Conservation (phyloP, 495 filamentous ascomycete species). For the Penicillium herquei region DNA sequence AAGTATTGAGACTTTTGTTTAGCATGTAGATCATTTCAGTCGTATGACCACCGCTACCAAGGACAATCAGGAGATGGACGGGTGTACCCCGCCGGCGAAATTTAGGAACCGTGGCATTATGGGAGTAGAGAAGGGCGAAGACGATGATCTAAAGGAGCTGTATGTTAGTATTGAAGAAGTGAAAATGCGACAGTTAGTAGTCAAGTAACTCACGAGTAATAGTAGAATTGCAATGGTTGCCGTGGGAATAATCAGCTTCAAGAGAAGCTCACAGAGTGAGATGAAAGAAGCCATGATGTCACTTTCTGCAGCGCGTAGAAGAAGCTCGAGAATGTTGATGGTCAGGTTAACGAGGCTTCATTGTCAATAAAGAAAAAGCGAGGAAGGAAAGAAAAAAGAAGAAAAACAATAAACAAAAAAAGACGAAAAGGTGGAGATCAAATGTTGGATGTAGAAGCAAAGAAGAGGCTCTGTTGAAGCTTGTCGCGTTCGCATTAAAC, state of each 20-base stretch:
- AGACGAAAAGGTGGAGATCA: background rate
- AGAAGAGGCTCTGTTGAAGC: background rate
- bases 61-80: constrained; percentile 74
- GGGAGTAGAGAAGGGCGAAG: constrained; percentile 29
- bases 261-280: constrained; percentile 4
- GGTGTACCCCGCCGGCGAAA: constrained; percentile 32
- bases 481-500: constrained; percentile 14
- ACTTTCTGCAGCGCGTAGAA: constrained; percentile 1
- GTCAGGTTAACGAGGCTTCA: background rate
- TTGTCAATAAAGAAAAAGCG: background rate
- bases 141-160: constrained; percentile 22
- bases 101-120: constrained; percentile 32
- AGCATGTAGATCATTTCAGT: constrained; percentile 89
- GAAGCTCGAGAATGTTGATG: background rate
- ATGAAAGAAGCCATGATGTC: constrained; percentile 21
- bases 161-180: constrained; percentile 5
- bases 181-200: too few species aligned
- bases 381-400: background rate
- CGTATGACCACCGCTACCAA: constrained; percentile 93
- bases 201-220: constrained; percentile 18
- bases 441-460: background rate
- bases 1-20: constrained; percentile 39
- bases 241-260: constrained; percentile 8
- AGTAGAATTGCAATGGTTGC: constrained; percentile 11
- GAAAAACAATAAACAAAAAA: background rate